Evolutionary conservation across 2,329 filamentous ascomycete species (phyloP), one percentile per base, ranked within the genome.

Genomic region (Leptosphaerulina australis): DNA sequence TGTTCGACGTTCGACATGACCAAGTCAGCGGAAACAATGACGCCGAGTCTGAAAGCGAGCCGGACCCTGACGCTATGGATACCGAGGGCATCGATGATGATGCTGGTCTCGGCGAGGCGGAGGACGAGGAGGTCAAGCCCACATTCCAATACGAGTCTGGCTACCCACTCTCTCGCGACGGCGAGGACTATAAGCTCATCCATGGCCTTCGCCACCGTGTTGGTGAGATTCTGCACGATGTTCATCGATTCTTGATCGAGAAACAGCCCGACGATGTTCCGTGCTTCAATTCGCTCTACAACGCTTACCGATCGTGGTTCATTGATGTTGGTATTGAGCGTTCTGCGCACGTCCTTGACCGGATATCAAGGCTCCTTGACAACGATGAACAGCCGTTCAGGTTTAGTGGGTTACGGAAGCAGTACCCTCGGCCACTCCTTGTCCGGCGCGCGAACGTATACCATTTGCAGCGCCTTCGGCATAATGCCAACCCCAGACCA

Each of bases 241-340:
- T 95, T 0, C 95, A 99, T 72, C 76, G 80, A 1, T 99, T 97
- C 76, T 77, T 99, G 50, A 87, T 84, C 14, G 77, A 85, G 54
- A 86, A 93, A 53, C 92, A 96, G 68, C 90, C 97, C 69, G 94
- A 99, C 67, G 94, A 99, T 69, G 94, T 99, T 0, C 86, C 89
- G 12, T 97, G 91, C 74, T 99, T 99, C 75, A 96, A 91, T 18
- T 86, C 92, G 0, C 76, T 99, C 2, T 99, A 96, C 73, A 88
- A 88, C 17, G 90, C 93, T 1, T 99, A 97, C 71, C 83, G 91
- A 33, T 94, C 90, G 7, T 99, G 92, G 91, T 97, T 99, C 64
- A 91, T 96, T 1, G 94, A 99, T 66, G 92, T 99, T 30, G 94
- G 95, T 14, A 95, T 97, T 53, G 94, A 99, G 74, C 83, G 93